Percentiles rank a stretch among this genome's conserved stretches.
These are phyloP conservation scores for Phaeosphaeria sp. DNA, from an alignment of 2,329 filamentous ascomycete species.

Conservation along the genomic window DNA sequence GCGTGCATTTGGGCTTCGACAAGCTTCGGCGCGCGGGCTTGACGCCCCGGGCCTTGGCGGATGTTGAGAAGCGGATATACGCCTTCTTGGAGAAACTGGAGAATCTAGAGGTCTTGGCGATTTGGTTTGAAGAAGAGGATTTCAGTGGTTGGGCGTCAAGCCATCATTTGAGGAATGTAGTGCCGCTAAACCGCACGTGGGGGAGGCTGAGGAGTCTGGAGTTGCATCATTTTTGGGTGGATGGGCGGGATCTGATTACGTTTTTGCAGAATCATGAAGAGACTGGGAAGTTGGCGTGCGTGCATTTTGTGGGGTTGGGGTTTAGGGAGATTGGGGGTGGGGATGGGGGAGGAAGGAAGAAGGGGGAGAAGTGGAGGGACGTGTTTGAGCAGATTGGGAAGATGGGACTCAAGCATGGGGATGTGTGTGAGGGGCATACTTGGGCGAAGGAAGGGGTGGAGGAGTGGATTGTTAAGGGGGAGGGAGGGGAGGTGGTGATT, in stretches of 20 bases:
- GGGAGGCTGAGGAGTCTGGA: neutral
- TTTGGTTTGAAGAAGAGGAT: neutral
- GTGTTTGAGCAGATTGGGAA: neutral
- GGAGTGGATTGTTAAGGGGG: neutral
- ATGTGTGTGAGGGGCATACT: neutral
- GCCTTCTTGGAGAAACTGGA: too few species aligned
- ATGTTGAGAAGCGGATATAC: too few species aligned
- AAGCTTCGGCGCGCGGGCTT: too few species aligned
- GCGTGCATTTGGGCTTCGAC: too few species aligned
- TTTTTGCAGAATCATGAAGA: neutral
- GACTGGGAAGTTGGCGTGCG: neutral
- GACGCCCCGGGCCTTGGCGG: too few species aligned
- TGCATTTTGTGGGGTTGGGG: neutral
- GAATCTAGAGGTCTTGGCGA: too few species aligned
- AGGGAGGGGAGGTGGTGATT: neutral
- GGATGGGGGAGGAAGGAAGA: neutral
- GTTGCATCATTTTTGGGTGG: neutral
- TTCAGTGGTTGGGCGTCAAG: too few species aligned
- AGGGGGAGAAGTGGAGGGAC: neutral
- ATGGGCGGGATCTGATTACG: neutral
- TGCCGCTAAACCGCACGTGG: neutral
- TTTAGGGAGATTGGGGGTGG: too few species aligned
- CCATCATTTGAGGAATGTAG: too few species aligned
- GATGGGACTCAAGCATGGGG: neutral
- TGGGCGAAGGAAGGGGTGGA: neutral